Base-by-base conservation (phyloP, 2,329 filamentous ascomycete species). In the Penicillium rolfsii region DNA sequence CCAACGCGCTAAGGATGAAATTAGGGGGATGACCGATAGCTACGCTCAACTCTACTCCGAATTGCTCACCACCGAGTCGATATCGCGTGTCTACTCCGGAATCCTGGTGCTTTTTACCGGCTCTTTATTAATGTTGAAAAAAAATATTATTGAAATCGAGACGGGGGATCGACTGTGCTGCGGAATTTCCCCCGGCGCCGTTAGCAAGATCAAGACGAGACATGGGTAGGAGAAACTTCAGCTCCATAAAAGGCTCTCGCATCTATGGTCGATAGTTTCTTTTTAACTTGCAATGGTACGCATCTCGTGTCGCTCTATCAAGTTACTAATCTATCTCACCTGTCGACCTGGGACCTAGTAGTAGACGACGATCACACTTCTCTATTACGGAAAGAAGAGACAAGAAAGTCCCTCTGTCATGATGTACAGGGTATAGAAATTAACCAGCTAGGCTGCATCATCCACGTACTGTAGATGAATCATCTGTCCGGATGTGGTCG, bases 101-200 rank as follows among this genome's bases (percentile, higher is more conserved):
- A n/a, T 61, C 35, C 19, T 40, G 36, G 36, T 8, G 8, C 45
- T 28, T n/a, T n/a, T 4, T 48, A 58, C 26, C 60, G 45, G 26
- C 5, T 43, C 19, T 22, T 43, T 24, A 11, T 11, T 43, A 43
- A 43, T 43, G 8, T 43, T 12, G 7, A 45, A 24, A 22, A 22
- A 26, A 45, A 50, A 55, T 58, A 60, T 57, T 57, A 59, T 67
- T 54, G 62, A 57, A 59, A 68, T 68, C 65, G 64, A 62, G 58
- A 52, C 65, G 59, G 62, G 57, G 24, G 67, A 67, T 69, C 67
- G 61, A 64, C 65, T 52, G 63, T 57, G 60, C 65, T 55, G 63
- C 58, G 62, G 64, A 62, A 66, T 60, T 43, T 45, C 48, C 58
- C 48, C 58, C 58, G 61, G 50, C 24, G 56, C 61, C 65, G 60